Conservation (phyloP, 2,329 filamentous ascomycete genomes). For the Botrytis cinerea region DNA sequence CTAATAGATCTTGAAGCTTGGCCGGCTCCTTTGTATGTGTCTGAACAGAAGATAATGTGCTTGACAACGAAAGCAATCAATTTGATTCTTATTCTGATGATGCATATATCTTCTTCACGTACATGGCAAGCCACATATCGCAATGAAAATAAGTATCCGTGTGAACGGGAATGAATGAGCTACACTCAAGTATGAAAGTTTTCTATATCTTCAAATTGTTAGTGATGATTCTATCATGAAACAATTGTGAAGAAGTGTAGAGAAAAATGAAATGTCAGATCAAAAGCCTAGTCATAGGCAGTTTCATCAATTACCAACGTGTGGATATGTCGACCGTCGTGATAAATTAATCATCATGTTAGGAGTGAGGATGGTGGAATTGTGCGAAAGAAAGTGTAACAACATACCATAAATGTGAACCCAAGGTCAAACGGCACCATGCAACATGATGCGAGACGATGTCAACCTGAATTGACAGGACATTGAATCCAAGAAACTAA, state of each 20-base stretch:
- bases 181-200: not conserved
- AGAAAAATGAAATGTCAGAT: slow-evolving; percentile 39
- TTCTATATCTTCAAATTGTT: not conserved
- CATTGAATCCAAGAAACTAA: not conserved
- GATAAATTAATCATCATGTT: slow-evolving; percentile 74
- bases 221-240: not conserved
- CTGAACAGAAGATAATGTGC: not conserved
- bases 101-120: slow-evolving; percentile 21
- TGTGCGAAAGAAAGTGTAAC: not conserved
- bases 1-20: not conserved
- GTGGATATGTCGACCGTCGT: slow-evolving; percentile 87
- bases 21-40: not conserved
- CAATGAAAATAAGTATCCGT: slow-evolving; percentile 21
- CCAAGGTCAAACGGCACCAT: not conserved
- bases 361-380: slow-evolving; percentile 37
- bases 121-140: slow-evolving; percentile 20
- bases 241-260: not conserved
- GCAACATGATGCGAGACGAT: not conserved
- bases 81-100: not conserved
- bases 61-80: not conserved
- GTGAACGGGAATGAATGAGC: not conserved
- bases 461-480: slow-evolving; percentile 1
- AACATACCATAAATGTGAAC: slow-evolving; percentile 27
- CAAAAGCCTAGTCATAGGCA: slow-evolving; percentile 71
- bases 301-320: slow-evolving; percentile 71